phyloP scores from a whole-genome alignment of 352 stramenopile species.

The Pythium volutum region DNA sequence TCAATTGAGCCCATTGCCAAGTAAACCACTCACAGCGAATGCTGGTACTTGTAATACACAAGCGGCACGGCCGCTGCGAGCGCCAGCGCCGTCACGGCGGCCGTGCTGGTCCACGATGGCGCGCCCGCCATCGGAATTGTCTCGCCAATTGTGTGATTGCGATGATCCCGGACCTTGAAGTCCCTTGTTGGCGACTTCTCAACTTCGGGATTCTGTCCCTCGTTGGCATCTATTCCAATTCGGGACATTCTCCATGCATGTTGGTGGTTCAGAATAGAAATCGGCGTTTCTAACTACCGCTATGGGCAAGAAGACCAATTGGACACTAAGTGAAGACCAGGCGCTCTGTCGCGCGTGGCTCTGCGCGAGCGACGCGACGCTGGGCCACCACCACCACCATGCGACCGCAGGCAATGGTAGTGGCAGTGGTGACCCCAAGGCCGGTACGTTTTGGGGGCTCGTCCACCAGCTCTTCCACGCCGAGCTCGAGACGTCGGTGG shows the following conservation, averaged over 20 bases:
- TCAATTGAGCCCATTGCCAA: constrained; percentile 7
- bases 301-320: constrained; percentile 86
- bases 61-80: constrained; percentile 30
- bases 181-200: constrained; percentile 10
- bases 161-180: constrained; percentile 13
- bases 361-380: constrained; percentile 43
- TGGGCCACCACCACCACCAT: constrained; percentile 27
- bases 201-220: constrained; percentile 8
- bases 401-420: too few relatives aligned
- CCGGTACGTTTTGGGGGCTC: constrained; percentile 61
- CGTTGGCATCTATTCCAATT: not conserved
- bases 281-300: constrained; percentile 38
- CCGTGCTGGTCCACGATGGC: constrained; percentile 22
- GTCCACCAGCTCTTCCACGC: constrained; percentile 67
- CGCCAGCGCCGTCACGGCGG: constrained; percentile 20
- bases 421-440: constrained; percentile 40
- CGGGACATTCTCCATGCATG: not conserved
- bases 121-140: not conserved
- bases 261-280: constrained; percentile 24
- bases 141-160: not conserved
- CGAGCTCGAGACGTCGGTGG: constrained; percentile 51
- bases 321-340: constrained; percentile 57
- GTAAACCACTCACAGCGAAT: constrained; percentile 31
- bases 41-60: constrained; percentile 37
- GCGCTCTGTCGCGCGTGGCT: constrained; percentile 71